Conservation (phyloP, 768 basidiomycete genomes). For the Crepidotus variabilis region DNA sequence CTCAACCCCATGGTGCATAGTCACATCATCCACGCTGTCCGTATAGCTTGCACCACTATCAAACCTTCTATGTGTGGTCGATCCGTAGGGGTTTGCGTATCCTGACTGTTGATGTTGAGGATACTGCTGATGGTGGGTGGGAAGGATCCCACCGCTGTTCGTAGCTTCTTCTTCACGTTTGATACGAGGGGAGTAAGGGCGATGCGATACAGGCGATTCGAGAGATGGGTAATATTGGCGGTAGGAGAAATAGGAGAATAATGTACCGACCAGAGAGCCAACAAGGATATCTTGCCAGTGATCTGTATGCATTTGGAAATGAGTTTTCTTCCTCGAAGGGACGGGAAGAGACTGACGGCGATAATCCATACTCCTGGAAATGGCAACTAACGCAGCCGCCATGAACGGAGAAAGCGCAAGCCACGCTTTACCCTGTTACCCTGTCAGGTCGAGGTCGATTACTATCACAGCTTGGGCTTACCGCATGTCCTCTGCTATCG, state of each 20-base stretch:
- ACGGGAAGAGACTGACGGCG: slow-evolving; percentile 52
- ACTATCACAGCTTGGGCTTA: slow-evolving; percentile 25
- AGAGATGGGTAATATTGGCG: slow-evolving; percentile 83
- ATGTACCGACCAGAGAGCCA: slow-evolving; percentile 71
- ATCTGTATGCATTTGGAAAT: slow-evolving; percentile 40
- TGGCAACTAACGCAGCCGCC: slow-evolving; percentile 74
- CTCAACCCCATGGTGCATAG: not conserved
- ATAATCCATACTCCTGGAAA: slow-evolving; percentile 90
- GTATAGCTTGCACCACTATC: not conserved
- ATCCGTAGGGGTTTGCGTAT: not conserved
- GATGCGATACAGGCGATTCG: slow-evolving; percentile 55
- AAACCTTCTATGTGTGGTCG: not conserved
- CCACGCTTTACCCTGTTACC: slow-evolving; percentile 73
- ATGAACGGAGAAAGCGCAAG: slow-evolving; percentile 71
- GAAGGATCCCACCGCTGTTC: slow-evolving; percentile 38
- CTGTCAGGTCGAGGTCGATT: slow-evolving; percentile 1
- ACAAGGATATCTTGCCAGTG: slow-evolving; percentile 91
- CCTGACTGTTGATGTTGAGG: not conserved
- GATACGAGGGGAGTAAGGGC: slow-evolving; percentile 70
- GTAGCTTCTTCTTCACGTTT: slow-evolving; percentile 41
- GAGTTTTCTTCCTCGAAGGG: not conserved
- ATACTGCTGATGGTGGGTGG: slow-evolving; percentile 19
- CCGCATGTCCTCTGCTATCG: slow-evolving; percentile 71
- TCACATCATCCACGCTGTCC: not conserved
- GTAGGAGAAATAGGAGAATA: slow-evolving; percentile 72